These are phyloP conservation scores for Sporothrix protearum DNA, from an alignment of 2,329 filamentous ascomycete species.

Conservation along the genomic window DNA sequence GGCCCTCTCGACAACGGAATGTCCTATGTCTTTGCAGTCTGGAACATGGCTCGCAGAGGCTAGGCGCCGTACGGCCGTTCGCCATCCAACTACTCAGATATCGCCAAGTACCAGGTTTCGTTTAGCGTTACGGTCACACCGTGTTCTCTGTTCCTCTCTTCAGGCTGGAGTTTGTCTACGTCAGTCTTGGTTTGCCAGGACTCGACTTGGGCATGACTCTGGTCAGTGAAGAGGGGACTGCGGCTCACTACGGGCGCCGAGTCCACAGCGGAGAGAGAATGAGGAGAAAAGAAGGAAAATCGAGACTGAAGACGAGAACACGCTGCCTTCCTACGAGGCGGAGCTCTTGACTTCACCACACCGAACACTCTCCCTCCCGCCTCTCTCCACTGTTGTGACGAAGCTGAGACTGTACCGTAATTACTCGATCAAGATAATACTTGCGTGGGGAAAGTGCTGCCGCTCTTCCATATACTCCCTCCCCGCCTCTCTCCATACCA, in stretches of 20 bases:
- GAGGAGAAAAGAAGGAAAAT: neutral
- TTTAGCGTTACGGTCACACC: slow-evolving; percentile 24
- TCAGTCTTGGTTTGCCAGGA: neutral
- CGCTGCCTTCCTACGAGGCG: neutral
- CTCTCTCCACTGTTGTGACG: slow-evolving; percentile 40
- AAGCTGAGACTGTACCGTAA: slow-evolving; percentile 96
- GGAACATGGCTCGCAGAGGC: neutral
- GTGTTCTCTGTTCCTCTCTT: slow-evolving; percentile 23
- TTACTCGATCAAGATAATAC: slow-evolving; percentile 99
- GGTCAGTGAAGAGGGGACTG: slow-evolving; percentile 36
- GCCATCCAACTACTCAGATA: neutral
- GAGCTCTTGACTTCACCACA: neutral
- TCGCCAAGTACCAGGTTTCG: slow-evolving; percentile 25
- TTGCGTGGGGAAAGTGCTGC: slow-evolving; percentile 98
- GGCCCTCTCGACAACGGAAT: neutral
- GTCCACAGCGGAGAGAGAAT: slow-evolving; percentile 41
- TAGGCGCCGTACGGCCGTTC: neutral
- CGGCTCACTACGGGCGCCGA: slow-evolving; percentile 86
- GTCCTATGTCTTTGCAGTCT: neutral
- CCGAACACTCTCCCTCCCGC: neutral
- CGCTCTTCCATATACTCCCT: slow-evolving; percentile 51
- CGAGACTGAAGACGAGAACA: slow-evolving; percentile 3
- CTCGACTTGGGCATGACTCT: neutral
- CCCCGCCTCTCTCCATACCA: neutral
- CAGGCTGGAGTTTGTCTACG: neutral